Conservation (phyloP, 1,284 basidiomycete species). For the Cryptococcus sp. region DNA sequence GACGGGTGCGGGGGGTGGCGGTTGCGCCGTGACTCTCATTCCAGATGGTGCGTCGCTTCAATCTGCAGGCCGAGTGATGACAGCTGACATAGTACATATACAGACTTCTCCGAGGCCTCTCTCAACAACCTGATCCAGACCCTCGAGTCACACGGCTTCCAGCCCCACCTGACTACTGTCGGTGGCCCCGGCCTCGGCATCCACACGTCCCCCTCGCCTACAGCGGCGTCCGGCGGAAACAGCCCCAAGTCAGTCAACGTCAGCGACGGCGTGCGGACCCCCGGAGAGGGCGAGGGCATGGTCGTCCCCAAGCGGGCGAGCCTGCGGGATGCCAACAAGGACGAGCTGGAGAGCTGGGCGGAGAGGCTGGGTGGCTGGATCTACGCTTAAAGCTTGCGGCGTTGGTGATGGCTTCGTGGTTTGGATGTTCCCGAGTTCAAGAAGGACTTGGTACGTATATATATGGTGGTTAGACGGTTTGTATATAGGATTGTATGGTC, state of each 20-base stretch:
- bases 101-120: slow-evolving; percentile 63
- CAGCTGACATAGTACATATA: background rate
- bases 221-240: no score
- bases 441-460: no score
- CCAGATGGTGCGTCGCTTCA: slow-evolving; percentile 66
- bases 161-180: slow-evolving; percentile 84
- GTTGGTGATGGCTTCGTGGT: background rate
- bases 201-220: slow-evolving; percentile 21
- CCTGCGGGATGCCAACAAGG: slow-evolving; percentile 22
- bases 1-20: slow-evolving; percentile 98
- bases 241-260: background rate
- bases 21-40: slow-evolving; percentile 91
- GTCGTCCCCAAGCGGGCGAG: slow-evolving; percentile 30
- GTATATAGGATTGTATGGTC: no score
- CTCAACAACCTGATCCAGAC: slow-evolving; percentile 60
- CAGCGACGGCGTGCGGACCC: slow-evolving; percentile 13
- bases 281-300: slow-evolving; percentile 25
- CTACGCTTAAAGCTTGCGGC: slow-evolving; percentile 11
- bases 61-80: background rate
- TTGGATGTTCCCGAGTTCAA: background rate
- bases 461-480: no score
- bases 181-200: slow-evolving; percentile 91
- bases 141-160: slow-evolving; percentile 66
- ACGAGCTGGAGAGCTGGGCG: slow-evolving; percentile 29
- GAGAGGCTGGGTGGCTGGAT: slow-evolving; percentile 28